These are phyloP conservation scores for Nothophaeocryptopus gaeumannii DNA, from an alignment of 2,329 filamentous ascomycete genomes.

Conservation along the genomic window DNA sequence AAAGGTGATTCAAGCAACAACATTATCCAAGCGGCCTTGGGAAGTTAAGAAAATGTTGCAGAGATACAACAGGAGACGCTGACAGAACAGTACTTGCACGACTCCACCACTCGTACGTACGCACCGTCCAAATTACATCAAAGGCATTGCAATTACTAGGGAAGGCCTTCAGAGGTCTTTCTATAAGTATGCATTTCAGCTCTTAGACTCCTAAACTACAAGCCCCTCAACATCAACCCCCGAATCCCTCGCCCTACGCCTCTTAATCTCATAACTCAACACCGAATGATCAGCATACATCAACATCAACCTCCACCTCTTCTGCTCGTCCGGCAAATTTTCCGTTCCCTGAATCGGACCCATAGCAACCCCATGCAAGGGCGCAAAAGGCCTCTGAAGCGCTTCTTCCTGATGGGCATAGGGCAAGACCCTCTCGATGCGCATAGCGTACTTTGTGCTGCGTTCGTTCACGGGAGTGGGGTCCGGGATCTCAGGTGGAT, in stretches of 20 bases:
- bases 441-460: slow-evolving; percentile 43
- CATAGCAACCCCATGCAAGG: slow-evolving; percentile 66
- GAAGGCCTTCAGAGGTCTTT: no score
- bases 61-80: no score
- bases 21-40: no score
- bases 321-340: slow-evolving; percentile 33
- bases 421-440: slow-evolving; percentile 58
- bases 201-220: slow-evolving; percentile 15
- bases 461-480: slow-evolving; percentile 5
- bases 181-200: no score
- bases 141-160: no score
- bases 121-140: no score
- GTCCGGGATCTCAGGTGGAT: slow-evolving; percentile 17
- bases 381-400: slow-evolving; percentile 46
- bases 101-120: no score
- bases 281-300: slow-evolving; percentile 70
- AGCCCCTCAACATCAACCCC: slow-evolving; percentile 20
- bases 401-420: slow-evolving; percentile 52
- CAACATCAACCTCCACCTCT: slow-evolving; percentile 66
- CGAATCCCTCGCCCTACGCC: slow-evolving; percentile 18
- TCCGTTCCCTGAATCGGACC: slow-evolving; percentile 57
- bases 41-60: no score
- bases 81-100: no score
- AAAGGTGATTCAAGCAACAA: no score
- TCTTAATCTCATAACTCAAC: slow-evolving; percentile 64